Conservation (phyloP, 2,329 filamentous ascomycete species). For the Penicillium concentricum region DNA sequence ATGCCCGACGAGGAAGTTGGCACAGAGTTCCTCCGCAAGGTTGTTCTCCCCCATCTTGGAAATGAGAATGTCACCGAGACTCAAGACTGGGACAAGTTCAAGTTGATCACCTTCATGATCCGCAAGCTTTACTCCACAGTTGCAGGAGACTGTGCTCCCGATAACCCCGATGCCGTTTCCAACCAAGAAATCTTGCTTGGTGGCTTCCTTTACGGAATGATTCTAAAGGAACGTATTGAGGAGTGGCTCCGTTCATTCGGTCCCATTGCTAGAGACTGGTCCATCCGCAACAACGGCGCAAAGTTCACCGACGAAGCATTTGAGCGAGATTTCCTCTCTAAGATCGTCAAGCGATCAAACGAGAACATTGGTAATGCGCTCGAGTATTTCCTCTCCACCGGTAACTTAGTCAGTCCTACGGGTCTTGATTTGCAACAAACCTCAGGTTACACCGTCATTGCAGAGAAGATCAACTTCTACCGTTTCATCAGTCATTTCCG, state of each 20-base stretch:
- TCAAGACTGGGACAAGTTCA: slow-evolving; percentile 90
- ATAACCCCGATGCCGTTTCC: slow-evolving; percentile 95
- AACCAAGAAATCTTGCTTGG: slow-evolving; percentile 94
- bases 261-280: slow-evolving; percentile 55
- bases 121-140: slow-evolving; percentile 92
- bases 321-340: slow-evolving; percentile 71
- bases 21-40: slow-evolving; percentile 82
- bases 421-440: slow-evolving; percentile 93
- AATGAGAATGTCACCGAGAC: slow-evolving; percentile 78
- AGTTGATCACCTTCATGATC: slow-evolving; percentile 91
- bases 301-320: slow-evolving; percentile 76
- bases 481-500: slow-evolving; percentile 99
- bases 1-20: slow-evolving; percentile 87
- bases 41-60: slow-evolving; percentile 89
- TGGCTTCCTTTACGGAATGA: slow-evolving; percentile 90
- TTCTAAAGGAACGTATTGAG: slow-evolving; percentile 90
- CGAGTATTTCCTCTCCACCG: slow-evolving; percentile 95
- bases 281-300: slow-evolving; percentile 50
- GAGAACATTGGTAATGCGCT: slow-evolving; percentile 84
- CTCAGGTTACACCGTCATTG: slow-evolving; percentile 92
- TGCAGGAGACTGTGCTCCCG: slow-evolving; percentile 85
- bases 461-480: slow-evolving; percentile 98
- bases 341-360: slow-evolving; percentile 77
- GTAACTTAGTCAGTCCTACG: slow-evolving; percentile 86
- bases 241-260: slow-evolving; percentile 75